phyloP scores from a whole-genome alignment of 2,329 filamentous ascomycete genomes.

The Stemphylium lycopersici region DNA sequence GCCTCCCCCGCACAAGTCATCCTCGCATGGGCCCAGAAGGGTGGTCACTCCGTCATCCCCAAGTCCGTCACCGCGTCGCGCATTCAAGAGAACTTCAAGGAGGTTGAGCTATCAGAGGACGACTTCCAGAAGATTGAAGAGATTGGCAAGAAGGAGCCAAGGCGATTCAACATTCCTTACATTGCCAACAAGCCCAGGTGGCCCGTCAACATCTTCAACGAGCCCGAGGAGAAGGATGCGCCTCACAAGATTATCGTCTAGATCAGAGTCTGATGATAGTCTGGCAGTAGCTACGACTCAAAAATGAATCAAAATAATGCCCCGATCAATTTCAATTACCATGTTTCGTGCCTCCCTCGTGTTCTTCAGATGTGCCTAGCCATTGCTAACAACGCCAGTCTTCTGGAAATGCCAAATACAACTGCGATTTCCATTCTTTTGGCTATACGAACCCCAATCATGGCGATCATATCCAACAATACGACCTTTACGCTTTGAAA shows the following conservation, averaged over 20 bases:
- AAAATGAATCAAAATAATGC: background rate
- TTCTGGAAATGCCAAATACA: background rate
- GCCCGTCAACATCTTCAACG: constrained; percentile 63
- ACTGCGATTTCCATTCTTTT: no score
- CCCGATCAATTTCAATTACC: background rate
- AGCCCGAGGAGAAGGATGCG: constrained; percentile 60
- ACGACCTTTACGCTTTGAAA: no score
- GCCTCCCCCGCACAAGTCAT: constrained; percentile 78
- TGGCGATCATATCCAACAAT: no score
- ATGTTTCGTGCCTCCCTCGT: no score
- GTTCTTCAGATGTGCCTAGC: background rate
- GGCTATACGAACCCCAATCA: no score
- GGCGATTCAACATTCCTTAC: constrained; percentile 58
- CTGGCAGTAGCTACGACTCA: background rate
- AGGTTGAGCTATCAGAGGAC: constrained; percentile 36
- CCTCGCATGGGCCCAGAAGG: constrained; percentile 84
- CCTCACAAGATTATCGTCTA: constrained; percentile 53
- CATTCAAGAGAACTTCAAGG: constrained; percentile 43
- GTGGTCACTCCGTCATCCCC: constrained; percentile 40
- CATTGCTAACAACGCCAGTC: background rate
- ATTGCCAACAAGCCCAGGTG: constrained; percentile 59
- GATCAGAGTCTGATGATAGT: background rate
- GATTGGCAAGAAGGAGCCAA: constrained; percentile 65
- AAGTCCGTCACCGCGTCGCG: constrained; percentile 41
- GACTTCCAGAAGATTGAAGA: constrained; percentile 43